A percentile compares a stretch with the other conserved stretches of the same genome.
These are phyloP conservation scores for Kwoniella newhampshirensis DNA, from an alignment of 768 basidiomycete species.

Conservation along the genomic window DNA sequence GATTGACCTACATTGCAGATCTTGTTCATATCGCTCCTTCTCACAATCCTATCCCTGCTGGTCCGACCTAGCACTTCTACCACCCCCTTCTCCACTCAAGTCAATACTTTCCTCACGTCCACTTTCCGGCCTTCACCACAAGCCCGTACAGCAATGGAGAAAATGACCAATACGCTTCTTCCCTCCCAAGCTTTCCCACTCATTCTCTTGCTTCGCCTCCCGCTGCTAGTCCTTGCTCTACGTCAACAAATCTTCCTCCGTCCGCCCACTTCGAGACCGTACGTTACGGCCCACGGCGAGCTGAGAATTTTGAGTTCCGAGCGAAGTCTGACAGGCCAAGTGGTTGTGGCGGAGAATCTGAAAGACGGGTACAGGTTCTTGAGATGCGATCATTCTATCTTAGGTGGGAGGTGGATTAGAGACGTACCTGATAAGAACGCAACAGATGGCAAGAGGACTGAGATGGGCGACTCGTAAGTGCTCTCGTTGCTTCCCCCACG, in stretches of 20 bases:
- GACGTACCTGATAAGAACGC: conserved; percentile 13
- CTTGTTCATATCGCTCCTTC: conserved; percentile 33
- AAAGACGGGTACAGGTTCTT: conserved; percentile 54
- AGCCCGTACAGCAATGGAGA: background rate
- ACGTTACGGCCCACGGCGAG: conserved; percentile 26
- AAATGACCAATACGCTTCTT: background rate
- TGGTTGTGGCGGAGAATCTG: conserved; percentile 73
- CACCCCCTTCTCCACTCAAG: conserved; percentile 15
- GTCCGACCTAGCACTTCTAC: conserved; percentile 19
- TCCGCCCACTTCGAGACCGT: conserved; percentile 26
- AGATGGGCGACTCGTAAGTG: conserved; percentile 59
- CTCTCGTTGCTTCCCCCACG: no score
- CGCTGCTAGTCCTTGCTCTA: conserved; percentile 34
- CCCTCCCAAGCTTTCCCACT: conserved; percentile 24
- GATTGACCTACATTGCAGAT: conserved; percentile 23
- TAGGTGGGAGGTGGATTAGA: conserved; percentile 77
- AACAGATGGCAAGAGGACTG: conserved; percentile 55
- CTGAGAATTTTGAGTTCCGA: conserved; percentile 46
- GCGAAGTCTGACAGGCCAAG: conserved; percentile 65
- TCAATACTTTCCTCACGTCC: background rate
- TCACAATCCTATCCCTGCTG: conserved; percentile 33
- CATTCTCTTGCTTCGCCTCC: conserved; percentile 32
- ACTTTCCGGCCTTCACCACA: background rate
- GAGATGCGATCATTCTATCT: conserved; percentile 61
- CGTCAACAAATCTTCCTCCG: conserved; percentile 39